Percentiles rank a stretch among this genome's conserved stretches.
Evolutionary conservation across 2,329 filamentous ascomycete species (phyloP).

Genomic region (Parastagonospora avenae): DNA sequence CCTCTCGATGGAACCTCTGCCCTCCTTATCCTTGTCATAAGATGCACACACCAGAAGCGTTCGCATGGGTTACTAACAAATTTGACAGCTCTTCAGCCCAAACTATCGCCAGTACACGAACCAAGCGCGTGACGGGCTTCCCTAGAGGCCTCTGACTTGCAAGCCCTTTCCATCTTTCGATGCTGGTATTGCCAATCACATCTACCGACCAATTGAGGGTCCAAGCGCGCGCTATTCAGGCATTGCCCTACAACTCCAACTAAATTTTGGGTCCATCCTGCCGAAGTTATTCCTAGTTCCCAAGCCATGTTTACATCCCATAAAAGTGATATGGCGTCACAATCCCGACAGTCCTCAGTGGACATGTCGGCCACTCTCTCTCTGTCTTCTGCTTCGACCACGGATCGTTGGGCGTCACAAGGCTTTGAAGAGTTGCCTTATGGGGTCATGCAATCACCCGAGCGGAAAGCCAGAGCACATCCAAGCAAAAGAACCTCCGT

Average conservation of each 20-base stretch:
- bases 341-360: slow-evolving; percentile 41
- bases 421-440: slow-evolving; percentile 28
- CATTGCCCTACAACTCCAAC: slow-evolving; percentile 29
- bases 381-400: slow-evolving; percentile 24
- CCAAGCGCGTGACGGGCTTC: slow-evolving; percentile 30
- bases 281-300: slow-evolving; percentile 11
- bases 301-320: slow-evolving; percentile 45
- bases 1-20: not conserved
- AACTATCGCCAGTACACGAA: slow-evolving; percentile 18
- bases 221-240: slow-evolving; percentile 26
- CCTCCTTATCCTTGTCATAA: slow-evolving; percentile 4
- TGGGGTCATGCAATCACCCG: slow-evolving; percentile 37
- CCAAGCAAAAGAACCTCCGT: slow-evolving; percentile 40
- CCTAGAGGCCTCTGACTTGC: slow-evolving; percentile 23
- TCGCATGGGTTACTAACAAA: slow-evolving; percentile 32
- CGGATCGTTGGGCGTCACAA: slow-evolving; percentile 34
- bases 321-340: slow-evolving; percentile 37
- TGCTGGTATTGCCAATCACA: slow-evolving; percentile 29
- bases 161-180: slow-evolving; percentile 21
- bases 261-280: slow-evolving; percentile 12
- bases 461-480: slow-evolving; percentile 29
- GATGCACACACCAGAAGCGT: slow-evolving; percentile 1
- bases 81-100: slow-evolving; percentile 19
- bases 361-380: slow-evolving; percentile 34
- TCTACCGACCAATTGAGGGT: slow-evolving; percentile 34